These are phyloP conservation scores for Pythium insidiosum DNA, from an alignment of 352 stramenopile genomes.

Conservation along the genomic window DNA sequence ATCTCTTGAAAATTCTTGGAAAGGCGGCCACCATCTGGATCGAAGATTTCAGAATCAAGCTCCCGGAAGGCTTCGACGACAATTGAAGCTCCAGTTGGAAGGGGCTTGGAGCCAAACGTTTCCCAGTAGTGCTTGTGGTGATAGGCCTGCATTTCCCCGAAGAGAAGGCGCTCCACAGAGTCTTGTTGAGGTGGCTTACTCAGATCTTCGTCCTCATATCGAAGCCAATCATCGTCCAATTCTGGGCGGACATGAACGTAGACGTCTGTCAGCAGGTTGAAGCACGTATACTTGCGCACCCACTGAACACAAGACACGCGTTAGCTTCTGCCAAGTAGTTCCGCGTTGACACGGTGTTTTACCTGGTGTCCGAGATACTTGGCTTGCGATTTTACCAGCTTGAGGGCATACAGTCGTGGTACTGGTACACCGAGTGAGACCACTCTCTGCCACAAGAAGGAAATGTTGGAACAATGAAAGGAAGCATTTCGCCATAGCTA, in stretches of 20 bases:
- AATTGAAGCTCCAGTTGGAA: constrained; percentile 34
- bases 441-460: constrained; percentile 30
- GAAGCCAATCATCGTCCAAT: constrained; percentile 75
- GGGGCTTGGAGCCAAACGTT: constrained; percentile 35
- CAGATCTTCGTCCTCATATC: constrained; percentile 73
- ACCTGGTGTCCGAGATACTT: constrained; percentile 79
- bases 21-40: constrained; percentile 51
- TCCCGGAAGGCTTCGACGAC: constrained; percentile 58
- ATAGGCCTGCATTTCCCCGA: constrained; percentile 82
- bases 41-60: constrained; percentile 41
- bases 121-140: constrained; percentile 84
- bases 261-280: constrained; percentile 65
- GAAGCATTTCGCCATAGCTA: background rate
- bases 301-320: constrained; percentile 33
- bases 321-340: background rate
- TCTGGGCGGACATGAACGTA: constrained; percentile 73
- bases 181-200: constrained; percentile 63
- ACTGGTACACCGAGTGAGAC: constrained; percentile 58
- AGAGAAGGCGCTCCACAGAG: constrained; percentile 65
- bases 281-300: constrained; percentile 81
- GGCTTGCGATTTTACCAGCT: constrained; percentile 80
- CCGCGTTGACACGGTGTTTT: constrained; percentile 1
- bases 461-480: background rate
- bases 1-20: constrained; percentile 59
- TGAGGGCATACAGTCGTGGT: constrained; percentile 67